These are phyloP conservation scores for Sordariomycetes sp. DNA, from an alignment of 2,329 filamentous ascomycete genomes.

Conservation along the genomic window DNA sequence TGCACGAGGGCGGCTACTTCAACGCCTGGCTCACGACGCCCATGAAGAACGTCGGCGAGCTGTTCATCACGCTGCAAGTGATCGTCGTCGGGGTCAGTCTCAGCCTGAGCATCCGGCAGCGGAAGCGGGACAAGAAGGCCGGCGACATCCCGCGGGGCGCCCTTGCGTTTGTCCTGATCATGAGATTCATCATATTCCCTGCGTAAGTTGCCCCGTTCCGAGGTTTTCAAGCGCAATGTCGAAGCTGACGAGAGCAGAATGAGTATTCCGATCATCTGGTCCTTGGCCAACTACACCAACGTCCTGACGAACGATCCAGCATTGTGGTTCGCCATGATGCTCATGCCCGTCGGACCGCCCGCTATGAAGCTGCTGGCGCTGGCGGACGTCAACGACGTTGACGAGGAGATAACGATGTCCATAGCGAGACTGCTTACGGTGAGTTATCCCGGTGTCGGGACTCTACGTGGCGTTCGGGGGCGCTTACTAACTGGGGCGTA, in stretches of 20 bases:
- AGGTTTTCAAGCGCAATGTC: not conserved
- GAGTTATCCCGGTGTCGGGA: conserved; percentile 8
- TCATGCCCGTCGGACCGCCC: conserved; percentile 34
- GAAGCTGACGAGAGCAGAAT: conserved; percentile 14
- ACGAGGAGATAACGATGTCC: conserved; percentile 25
- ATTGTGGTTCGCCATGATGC: conserved; percentile 49
- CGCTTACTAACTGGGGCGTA: not conserved
- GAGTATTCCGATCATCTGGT: conserved; percentile 43
- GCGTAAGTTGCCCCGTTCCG: not conserved
- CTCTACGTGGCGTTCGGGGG: not conserved
- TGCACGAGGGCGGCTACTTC: conserved; percentile 49
- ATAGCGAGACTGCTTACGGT: conserved; percentile 32
- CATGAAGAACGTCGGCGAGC: conserved; percentile 48
- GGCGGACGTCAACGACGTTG: conserved; percentile 28
- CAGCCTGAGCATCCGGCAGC: conserved; percentile 32
- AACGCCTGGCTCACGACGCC: conserved; percentile 55
- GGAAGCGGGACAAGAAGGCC: conserved; percentile 22
- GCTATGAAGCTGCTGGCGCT: conserved; percentile 36
- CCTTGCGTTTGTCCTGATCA: conserved; percentile 36
- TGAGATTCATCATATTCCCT: conserved; percentile 54
- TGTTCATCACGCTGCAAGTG: conserved; percentile 56
- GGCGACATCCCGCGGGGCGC: conserved; percentile 35
- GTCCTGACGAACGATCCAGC: conserved; percentile 47
- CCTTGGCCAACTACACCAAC: conserved; percentile 38
- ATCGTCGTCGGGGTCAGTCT: conserved; percentile 58